Base-by-base conservation (phyloP, 2,329 filamentous ascomycete genomes). In the Penicillium sp. region DNA sequence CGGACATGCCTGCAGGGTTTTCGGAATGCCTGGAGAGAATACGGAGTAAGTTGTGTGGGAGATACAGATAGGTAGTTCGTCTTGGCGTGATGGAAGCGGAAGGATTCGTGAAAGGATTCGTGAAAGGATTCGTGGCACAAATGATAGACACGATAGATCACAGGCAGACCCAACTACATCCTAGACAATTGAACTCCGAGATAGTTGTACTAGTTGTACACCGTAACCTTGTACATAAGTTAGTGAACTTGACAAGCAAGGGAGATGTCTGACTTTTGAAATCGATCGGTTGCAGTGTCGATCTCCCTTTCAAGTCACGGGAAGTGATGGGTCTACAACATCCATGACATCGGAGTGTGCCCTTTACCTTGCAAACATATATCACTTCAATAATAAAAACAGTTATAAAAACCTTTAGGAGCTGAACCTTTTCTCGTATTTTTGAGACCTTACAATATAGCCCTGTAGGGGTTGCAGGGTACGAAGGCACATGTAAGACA, bases 1-100 rank as follows among this genome's bases (percentile, higher is more conserved):
- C 14, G 58, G 47, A 58, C 46, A 58, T 59, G 45, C 42, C 61
- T 62, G 61, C 62, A 62, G 58, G 62, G 57, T 35, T 35, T 38
- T 49, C 34, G 56, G 62, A 62, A 66, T 65, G 60, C 35, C 26
- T 31, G 50, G 39, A 52, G 32, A 20, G 40, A 56, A 48, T 32
- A 26, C 24, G 24, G 24, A 26, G 24, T 26, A 44, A 42, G 35
- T 35, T 14, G 44, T 43, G 31, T n/a, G 31, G 52, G 31, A 58
- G 43, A 34, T 29, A 49, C 38, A 32, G 50, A 44, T 34, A 11
- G 34, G 40, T 16, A n/a, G 35, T 24, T 32, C 16, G 18, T 10
- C 54, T 54, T 50, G 44, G 43, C 44, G 40, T 26, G 31, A 57
- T 38, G 57, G 56, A 64, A 48, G 50, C 57, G 52, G 58, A 57